Evolutionary conservation across 176 grass and related monocot species (phyloP), one percentile per base, ranked within the genome.

Genomic region (Tillandsia leiboldiana): DNA sequence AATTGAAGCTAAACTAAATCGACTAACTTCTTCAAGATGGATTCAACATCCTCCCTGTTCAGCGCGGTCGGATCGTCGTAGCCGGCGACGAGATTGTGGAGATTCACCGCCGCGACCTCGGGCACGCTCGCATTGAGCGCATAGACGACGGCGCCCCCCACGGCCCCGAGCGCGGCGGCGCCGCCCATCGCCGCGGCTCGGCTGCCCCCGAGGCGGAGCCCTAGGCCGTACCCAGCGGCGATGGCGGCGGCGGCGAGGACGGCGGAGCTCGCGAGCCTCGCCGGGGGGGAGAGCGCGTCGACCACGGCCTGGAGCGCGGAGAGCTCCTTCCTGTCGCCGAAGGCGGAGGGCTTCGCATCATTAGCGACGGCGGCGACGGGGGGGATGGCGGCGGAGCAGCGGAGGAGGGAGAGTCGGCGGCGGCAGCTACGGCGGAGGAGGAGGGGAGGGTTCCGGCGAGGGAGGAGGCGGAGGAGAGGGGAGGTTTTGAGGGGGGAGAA

Each of bases 31-130:
- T 47, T 72, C 0, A 80, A 84, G 54, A 99, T 79, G 27, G 88
- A 86, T 71, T 90, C 87, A 9, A 99, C 82, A 62, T 93, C 89
- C n/a, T 61, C 85, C 10, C 22, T 70, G 9, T 83, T 84, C 15
- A 99, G 81, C 14, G 75, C 79, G 48, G 74, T 75, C 24, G 90
- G 95, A 61, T 99, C 84, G 47, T 90, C 90, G 51, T 81, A 80
- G 15, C 84, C 77, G 14, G 84, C 77, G 2, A 99, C 82, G 65
- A 90, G 88, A 84, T 99, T 94, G 80, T 94, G 87, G 70, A 99
- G 78, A 12, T 75, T 91, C 0, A 82, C 80, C 3, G 94, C 87
- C 0, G 94, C 94, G 65, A 93, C 89, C 73, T 93, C 89, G 0
- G 89, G 94, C 8, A 90, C 87, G 2, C 87, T 80, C 14, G 87